phyloP scores from a whole-genome alignment of 2,329 filamentous ascomycete species.

The Colletotrichum sp. region DNA sequence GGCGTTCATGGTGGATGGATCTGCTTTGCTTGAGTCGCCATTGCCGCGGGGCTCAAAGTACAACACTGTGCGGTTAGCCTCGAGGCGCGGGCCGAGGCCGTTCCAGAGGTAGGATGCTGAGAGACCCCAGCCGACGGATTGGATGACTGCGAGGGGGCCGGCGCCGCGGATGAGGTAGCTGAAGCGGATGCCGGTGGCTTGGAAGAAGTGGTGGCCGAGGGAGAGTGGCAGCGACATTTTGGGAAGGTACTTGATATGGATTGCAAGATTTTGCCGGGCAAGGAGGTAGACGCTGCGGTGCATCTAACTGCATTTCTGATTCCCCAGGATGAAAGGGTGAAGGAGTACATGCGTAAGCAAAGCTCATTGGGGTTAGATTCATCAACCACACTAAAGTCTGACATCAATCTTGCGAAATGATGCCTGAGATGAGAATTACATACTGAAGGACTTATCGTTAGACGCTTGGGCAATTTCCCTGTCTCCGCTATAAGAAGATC shows the following conservation, averaged over 20 bases:
- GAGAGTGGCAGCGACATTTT: background rate
- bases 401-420: no score
- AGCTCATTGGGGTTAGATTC: no score
- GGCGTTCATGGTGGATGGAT: background rate
- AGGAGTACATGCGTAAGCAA: no score
- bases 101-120: background rate
- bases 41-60: background rate
- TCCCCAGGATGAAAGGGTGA: no score
- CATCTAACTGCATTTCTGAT: no score
- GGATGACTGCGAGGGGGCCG: background rate
- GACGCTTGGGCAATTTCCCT: no score
- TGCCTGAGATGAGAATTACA: no score
- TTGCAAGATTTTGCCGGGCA: background rate
- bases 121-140: background rate
- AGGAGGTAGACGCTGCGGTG: no score
- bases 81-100: background rate
- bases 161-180: background rate
- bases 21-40: background rate
- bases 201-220: background rate
- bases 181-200: rapidly evolving
- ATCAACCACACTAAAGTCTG: no score
- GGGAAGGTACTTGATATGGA: background rate
- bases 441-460: no score
- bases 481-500: no score
- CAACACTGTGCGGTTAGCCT: background rate